Evolutionary conservation across 2,329 filamentous ascomycete genomes (phyloP), one percentile per base, ranked within the genome.

Genomic region (Cladosporium sp.): DNA sequence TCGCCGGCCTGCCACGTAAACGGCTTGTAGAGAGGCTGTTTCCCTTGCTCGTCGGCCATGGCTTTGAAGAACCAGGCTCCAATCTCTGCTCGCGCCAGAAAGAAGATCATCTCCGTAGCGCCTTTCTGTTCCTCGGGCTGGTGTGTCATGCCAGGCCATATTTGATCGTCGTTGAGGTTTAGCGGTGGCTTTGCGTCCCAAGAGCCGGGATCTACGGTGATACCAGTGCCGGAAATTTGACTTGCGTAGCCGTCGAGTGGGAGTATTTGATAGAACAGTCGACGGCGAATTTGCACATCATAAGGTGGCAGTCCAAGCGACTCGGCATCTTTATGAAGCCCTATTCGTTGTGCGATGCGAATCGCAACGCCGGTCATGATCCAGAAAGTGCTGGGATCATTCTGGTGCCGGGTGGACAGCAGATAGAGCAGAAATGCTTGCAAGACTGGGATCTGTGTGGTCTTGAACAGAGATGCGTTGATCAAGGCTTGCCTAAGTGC

Each of bases 381-480:
- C 84, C 86, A 88, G 5, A 84, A 78, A 3, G 84, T 83, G 67
- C 51, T 82, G 70, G 77, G 73, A 60, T 82, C 79, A 40, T 75
- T 75, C 1, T 64, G 63, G 19, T 74, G 72, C 40, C 79, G 75
- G 11, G 67, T 63, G 6, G 69, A 60, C 2, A 71, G 57, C 59
- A 89, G 76, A 64, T 87, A 89, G 15, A 90, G 74, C 5, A 87
- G 74, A 59, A 85, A 85, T 1, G 87, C 88, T 71, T 90, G 87
- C 22, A 91, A 72, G 3, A 87, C 79, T 52, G 83, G 81, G 8
- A 88, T 68, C 60, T 90, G 87, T 1, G 83, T 82, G 12, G 83
- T 83, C 28, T 84, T 80, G 73, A 91, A 83, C 63, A 90, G 87
- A 9, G 83, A 81, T 1, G 84, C 86, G 62, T 86, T 87, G 37